phyloP scores from a whole-genome alignment of 108 stramenopile species.

The Pseudonitzschia delicatissima region DNA sequence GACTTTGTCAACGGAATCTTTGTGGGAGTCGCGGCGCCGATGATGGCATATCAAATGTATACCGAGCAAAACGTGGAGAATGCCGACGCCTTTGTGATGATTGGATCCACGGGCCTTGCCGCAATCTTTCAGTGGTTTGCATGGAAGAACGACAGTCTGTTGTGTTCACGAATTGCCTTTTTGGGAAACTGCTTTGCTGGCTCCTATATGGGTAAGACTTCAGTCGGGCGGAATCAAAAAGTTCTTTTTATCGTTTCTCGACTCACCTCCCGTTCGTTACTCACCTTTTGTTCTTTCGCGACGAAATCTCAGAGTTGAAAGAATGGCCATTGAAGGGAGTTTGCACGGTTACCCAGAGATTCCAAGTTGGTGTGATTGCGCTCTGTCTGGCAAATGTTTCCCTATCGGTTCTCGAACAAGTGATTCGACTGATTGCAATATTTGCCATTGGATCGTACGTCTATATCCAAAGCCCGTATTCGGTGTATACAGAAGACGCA shows the following conservation, averaged over 20 bases:
- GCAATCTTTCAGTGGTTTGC: neutral
- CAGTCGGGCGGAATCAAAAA: too few relatives aligned
- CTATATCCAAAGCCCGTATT: neutral
- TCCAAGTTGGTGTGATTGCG: neutral
- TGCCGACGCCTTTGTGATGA: neutral
- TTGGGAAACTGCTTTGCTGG: neutral
- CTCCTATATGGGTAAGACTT: too few relatives aligned
- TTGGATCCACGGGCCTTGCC: neutral
- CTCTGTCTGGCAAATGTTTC: neutral
- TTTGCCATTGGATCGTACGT: neutral
- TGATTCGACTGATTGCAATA: neutral
- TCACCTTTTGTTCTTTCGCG: too few relatives aligned
- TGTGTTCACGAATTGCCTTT: neutral
- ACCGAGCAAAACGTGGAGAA: too few relatives aligned
- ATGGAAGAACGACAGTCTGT: constrained; percentile 1
- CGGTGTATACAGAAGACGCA: neutral
- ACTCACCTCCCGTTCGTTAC: too few relatives aligned
- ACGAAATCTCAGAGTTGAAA: too few relatives aligned
- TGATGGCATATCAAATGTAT: too few relatives aligned
- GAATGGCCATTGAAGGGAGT: constrained; percentile 2
- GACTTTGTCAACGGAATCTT: too few relatives aligned
- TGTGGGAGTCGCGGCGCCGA: neutral
- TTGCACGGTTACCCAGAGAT: neutral
- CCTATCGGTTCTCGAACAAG: neutral
- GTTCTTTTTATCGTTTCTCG: too few relatives aligned